phyloP scores from a whole-genome alignment of 2,329 filamentous ascomycete species.

The Colletotrichum phormii region DNA sequence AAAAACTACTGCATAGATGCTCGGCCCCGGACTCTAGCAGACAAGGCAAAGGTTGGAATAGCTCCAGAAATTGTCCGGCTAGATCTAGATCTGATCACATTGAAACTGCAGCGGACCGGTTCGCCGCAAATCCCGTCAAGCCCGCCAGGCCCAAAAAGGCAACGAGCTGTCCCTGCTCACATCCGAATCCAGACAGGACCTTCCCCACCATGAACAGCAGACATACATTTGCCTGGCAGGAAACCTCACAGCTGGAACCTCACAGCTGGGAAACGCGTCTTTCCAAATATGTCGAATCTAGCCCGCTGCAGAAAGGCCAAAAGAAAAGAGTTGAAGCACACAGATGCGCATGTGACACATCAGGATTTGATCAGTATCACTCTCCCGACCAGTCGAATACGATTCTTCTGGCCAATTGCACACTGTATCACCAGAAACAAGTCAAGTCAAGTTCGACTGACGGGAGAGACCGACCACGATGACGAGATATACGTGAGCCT shows the following conservation, averaged over 20 bases:
- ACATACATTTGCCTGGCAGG: not conserved
- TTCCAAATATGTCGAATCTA: not conserved
- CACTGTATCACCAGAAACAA: not conserved
- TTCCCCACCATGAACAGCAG: conserved; percentile 8
- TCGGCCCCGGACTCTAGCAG: not conserved
- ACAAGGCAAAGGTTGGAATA: not conserved
- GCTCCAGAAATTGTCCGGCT: not conserved
- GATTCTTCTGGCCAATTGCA: no score
- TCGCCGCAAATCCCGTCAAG: not conserved
- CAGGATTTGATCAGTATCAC: not conserved
- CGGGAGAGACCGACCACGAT: not conserved
- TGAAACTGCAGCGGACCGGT: not conserved
- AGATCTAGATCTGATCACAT: not conserved
- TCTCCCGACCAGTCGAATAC: not conserved
- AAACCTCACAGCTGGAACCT: conserved; percentile 18
- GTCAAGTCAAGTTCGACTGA: not conserved
- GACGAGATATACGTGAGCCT: not conserved
- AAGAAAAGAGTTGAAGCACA: not conserved
- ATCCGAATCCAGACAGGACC: conserved; percentile 27
- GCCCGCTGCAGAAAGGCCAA: not conserved
- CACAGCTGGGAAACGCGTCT: not conserved
- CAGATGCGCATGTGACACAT: not conserved
- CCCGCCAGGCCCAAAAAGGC: conserved; percentile 27
- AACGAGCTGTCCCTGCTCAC: conserved; percentile 35
- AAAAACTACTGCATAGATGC: not conserved